Evolutionary conservation across 2,329 filamentous ascomycete genomes (phyloP).

Genomic region (Monascus ruber): DNA sequence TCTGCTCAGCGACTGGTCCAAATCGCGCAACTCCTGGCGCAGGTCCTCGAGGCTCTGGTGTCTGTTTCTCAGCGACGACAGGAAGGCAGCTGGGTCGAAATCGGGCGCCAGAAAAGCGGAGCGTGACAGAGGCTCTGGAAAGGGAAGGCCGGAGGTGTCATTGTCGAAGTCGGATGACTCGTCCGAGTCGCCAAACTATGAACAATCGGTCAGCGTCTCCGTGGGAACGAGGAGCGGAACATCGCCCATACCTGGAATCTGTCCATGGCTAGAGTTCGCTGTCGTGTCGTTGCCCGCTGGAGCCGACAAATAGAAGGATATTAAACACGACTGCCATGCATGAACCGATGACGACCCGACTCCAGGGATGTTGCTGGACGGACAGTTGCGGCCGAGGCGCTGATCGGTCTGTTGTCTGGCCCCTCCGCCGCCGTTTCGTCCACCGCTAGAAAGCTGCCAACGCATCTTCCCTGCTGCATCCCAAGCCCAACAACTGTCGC

Average conservation of each 20-base stretch:
- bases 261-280: too few species aligned
- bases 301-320: too few species aligned
- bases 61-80: constrained; percentile 70
- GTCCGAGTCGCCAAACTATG: constrained; percentile 26
- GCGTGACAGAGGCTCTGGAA: constrained; percentile 73
- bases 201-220: too few species aligned
- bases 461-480: constrained; percentile 3
- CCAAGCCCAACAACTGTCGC: too few species aligned
- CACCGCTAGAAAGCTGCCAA: constrained; percentile 8
- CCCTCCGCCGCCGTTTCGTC: background rate
- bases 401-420: background rate
- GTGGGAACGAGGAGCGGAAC: too few species aligned
- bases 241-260: too few species aligned
- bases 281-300: too few species aligned
- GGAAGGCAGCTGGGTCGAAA: constrained; percentile 73
- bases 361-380: background rate
- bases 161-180: constrained; percentile 46
- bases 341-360: background rate
- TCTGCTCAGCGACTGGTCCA: constrained; percentile 65
- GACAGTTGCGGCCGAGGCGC: background rate
- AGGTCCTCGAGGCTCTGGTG: constrained; percentile 96
- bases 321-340: too few species aligned
- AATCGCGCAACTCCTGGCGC: constrained; percentile 69
- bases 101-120: constrained; percentile 64
- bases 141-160: constrained; percentile 59